Percentiles rank a stretch among this genome's conserved stretches.
phyloP scores from a whole-genome alignment of 495 filamentous ascomycete genomes.

The Cairneyella variabilis region DNA sequence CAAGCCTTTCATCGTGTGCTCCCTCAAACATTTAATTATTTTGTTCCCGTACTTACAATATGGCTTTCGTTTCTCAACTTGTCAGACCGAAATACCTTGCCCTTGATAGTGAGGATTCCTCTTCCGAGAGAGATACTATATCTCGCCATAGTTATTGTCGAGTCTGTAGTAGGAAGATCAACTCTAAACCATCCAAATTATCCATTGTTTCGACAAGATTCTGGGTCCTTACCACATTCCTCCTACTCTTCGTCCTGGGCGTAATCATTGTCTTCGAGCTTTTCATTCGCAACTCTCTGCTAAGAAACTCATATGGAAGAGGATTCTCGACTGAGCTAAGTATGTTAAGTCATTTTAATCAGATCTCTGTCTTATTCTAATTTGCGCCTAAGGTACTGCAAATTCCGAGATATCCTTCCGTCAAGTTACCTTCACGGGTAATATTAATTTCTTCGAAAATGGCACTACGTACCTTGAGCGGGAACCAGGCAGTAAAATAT shows the following conservation, averaged over 20 bases:
- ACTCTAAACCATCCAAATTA: constrained; percentile 1
- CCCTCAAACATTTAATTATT: not conserved
- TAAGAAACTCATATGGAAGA: not conserved
- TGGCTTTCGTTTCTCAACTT: constrained; percentile 7
- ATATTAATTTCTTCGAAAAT: constrained; percentile 7
- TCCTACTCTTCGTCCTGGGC: constrained; percentile 4
- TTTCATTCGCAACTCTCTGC: not conserved
- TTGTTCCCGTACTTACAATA: constrained; percentile 1
- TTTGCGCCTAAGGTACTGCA: constrained; percentile 2
- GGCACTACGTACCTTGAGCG: constrained; percentile 5
- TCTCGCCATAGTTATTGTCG: not conserved
- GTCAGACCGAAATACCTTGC: constrained; percentile 4
- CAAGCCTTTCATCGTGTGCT: not conserved
- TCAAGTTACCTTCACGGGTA: constrained; percentile 5
- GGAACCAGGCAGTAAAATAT: constrained; percentile 5
- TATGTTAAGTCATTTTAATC: constrained; percentile 1
- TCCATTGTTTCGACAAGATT: not conserved
- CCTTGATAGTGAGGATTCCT: constrained; percentile 1
- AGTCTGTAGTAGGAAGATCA: constrained; percentile 1
- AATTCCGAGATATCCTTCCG: constrained; percentile 6
- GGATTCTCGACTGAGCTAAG: constrained; percentile 9
- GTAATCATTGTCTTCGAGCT: not conserved
- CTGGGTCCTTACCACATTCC: constrained; percentile 1
- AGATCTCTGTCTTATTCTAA: constrained; percentile 3
- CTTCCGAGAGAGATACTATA: not conserved